Base-by-base conservation (phyloP, 768 basidiomycete species). In the Pleurotus citrinopileatus region DNA sequence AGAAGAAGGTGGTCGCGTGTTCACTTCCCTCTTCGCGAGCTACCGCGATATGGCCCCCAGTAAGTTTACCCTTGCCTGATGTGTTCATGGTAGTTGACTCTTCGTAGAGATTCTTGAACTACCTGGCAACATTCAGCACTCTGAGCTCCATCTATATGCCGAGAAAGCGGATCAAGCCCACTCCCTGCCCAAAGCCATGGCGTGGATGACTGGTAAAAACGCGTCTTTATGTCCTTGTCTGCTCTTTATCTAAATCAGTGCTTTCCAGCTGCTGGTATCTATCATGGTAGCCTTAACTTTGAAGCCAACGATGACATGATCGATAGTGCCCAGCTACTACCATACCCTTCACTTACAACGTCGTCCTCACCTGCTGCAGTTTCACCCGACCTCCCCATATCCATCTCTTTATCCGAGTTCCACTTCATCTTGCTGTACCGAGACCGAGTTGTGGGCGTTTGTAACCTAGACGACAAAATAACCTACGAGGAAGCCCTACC, bases 401-500 rank as follows among this genome's bases (percentile, higher is more conserved):
- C 93, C 2, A 82, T 96, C 63, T 79, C 85, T 8, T 72, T 97
- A 52, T 96, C 95, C 0, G 91, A 96, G 63, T 97, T 91, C 65
- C 97, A 99, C 65, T 92, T 94, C 63, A 70, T 99, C 17, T 68
- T 98, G 3, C 74, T 98, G 3, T 96, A 93, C 70, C 75, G 74
- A 37, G 88, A 95, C 62, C 77, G 87, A 40, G 76, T 98, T 8
- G 72, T 84, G 12, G 93, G 83, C 3, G 76, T 98, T 28, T 91
- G 89, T 54, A 81, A 81, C 55, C 73, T 98, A 45, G 85, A 93
- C 60, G 91, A 95, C 58, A 81, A 83, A 59, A 69, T 89, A 22
- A 83, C 88, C 3, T 95, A 91, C 64, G 91, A 98, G 65, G 95
- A 96, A 61, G 57, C 76, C 27, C 67, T 96, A 10, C 90, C 91